These are phyloP conservation scores for Bipolaris oryzae DNA, from an alignment of 2,329 filamentous ascomycete genomes.

Conservation along the genomic window DNA sequence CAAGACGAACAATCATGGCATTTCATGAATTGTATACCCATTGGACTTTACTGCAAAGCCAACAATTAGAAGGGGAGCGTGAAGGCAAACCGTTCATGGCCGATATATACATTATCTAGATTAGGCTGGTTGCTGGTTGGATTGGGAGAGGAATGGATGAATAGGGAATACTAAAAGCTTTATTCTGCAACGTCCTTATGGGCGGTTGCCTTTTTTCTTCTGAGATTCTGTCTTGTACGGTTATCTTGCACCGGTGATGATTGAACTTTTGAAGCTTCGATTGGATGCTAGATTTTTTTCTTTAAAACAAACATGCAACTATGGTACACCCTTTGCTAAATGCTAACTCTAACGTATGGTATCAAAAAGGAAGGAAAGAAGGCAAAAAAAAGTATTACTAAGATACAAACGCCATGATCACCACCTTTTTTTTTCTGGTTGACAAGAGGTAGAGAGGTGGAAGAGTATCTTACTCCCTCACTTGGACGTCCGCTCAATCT, in stretches of 20 bases:
- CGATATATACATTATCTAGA: too few species aligned
- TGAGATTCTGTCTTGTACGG: background rate
- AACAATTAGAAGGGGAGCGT: too few species aligned
- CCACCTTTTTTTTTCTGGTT: background rate
- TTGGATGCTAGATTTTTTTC: background rate
- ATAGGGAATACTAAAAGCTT: background rate
- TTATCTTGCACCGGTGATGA: background rate
- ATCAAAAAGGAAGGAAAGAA: constrained; percentile 6
- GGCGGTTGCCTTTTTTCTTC: background rate
- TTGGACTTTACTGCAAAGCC: too few species aligned
- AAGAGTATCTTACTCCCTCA: background rate
- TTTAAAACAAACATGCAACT: background rate
- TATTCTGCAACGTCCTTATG: background rate
- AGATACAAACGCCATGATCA: background rate
- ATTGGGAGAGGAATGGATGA: background rate
- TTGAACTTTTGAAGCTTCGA: background rate
- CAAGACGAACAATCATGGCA: too few species aligned
- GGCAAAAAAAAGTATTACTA: background rate
- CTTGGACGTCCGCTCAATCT: constrained; percentile 27
- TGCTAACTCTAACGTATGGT: constrained; percentile 15
- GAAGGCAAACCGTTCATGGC: too few species aligned
- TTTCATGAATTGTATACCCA: too few species aligned
- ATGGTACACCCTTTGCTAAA: background rate
- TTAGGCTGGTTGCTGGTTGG: too few species aligned
- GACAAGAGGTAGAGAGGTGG: too few species aligned